Base-by-base conservation (phyloP, 306 rosid genomes). In the Quercus suber region DNA sequence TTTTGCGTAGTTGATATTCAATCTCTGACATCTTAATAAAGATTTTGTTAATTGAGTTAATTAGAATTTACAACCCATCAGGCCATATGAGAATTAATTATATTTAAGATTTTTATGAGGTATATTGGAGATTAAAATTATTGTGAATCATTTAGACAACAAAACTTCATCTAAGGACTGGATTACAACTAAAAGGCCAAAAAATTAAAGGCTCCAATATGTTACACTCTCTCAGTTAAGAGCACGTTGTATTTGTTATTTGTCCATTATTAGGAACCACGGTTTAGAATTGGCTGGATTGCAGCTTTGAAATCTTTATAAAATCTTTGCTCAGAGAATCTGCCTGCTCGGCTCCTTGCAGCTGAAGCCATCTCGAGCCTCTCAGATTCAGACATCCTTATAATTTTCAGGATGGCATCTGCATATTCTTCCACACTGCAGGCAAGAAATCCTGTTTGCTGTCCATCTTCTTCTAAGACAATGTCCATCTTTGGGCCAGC, bases 401-500 rank as follows among this genome's bases (percentile, higher is more conserved):
- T 19, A 55, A 90, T 71, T 28, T 73, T 75, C 83, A 86, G 81
- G 75, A 95, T 90, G 73, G 97, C 92, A 27, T 92, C 96, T 41
- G 97, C 92, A 86, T 92, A 95, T 84, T 95, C 99, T 30, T 95
- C 87, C 21, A 86, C 74, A 17, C 84, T 83, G 68, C 86, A 27
- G 70, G 97, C 97, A 52, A 95, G 99, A 83, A 92, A 91, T 65
- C 99, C 99, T 18, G 98, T 95, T 79, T 85, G 90, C 37, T 81
- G 86, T 75, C 90, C 94, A 56, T 91, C 95, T 83, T 95, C 99
- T 23, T 88, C 90, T 37, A 92, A 80, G 30, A 95, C 93, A 77
- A 95, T 95, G 84, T 95, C 99, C 98, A 95, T 91, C 86, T 89
- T 93, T 19, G 99, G 99, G 64, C 99, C 99, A 51, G 99, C 99